Conservation (phyloP, 208 protist species). For the Entamoeba invadens region DNA sequence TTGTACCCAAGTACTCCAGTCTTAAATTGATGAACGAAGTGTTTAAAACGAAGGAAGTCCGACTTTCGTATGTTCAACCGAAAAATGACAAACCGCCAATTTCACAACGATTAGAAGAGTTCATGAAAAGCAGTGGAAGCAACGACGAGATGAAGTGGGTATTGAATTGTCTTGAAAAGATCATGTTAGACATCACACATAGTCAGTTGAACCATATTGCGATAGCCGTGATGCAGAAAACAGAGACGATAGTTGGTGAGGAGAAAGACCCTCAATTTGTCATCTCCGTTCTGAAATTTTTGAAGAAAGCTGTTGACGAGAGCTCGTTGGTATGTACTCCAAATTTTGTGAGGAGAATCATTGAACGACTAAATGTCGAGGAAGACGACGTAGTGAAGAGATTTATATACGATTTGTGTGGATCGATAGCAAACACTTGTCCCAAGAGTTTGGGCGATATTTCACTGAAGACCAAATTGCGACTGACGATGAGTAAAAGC, state of each 20-base stretch:
- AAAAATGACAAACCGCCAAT: background rate
- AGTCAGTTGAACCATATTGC: background rate
- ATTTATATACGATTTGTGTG: background rate
- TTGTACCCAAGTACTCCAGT: background rate
- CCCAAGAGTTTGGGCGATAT: too few relatives aligned
- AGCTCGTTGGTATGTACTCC: background rate
- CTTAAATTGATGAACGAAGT: background rate
- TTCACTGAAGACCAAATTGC: background rate
- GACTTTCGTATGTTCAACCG: background rate
- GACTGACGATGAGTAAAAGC: background rate
- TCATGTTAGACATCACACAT: background rate
- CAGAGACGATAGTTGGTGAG: background rate
- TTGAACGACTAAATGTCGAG: background rate
- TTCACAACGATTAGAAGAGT: too few relatives aligned
- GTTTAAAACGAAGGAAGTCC: background rate
- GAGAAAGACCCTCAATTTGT: background rate
- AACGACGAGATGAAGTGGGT: too few relatives aligned
- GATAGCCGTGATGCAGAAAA: background rate
- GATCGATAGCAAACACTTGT: background rate
- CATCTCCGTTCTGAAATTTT: background rate
- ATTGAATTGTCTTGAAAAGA: background rate
- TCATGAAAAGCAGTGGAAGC: too few relatives aligned
- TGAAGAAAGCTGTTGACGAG: background rate
- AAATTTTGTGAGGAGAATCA: background rate
- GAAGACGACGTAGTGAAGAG: background rate